Evolutionary conservation across 2,329 filamentous ascomycete species (phyloP), one percentile per base, ranked within the genome.

Genomic region (Penicillium occitanis): DNA sequence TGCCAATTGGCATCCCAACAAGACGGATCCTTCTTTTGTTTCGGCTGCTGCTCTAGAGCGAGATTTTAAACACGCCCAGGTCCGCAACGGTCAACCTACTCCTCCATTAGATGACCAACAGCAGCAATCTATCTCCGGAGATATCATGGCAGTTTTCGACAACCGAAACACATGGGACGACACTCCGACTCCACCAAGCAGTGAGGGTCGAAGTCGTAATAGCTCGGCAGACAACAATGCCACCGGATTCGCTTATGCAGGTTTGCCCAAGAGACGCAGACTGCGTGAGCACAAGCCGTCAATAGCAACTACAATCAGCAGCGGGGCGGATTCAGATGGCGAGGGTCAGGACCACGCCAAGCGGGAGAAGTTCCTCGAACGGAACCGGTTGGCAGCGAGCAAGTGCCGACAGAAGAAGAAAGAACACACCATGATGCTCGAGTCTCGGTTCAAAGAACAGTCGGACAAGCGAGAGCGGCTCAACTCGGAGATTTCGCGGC

Each of bases 401-500:
- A 88, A 87, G 70, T 88, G 86, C 73, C 83, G 86, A n/a, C 82
- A 85, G 70, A 87, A 87, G 78, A 87, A 87, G 76, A 87, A 87
- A 75, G 83, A 85, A 67, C 85, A 85, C 71, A 84, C 82, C 42
- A 78, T 82, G 64, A 72, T 79, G 44, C 80, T 87, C 14, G 85
- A 87, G 69, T 75, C 65, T 11, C 71, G 70, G 2, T 78, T 71
- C 67, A 75, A 77, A 30, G 74, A 78, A 51, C 73, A 77, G 19
- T 77, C 76, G 5, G 71, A 75, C 28, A 75, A 74, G 61, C 78
- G 76, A 53, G 70, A 72, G 22, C 40, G 65, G 10, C 72, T 81
- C 4, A 69, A 74, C 30, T 58, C 69, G 5, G 74, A 79, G 66
- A 76, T 79, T 22, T 73, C 74, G 1, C 72, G 71, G 0, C 69